A percentile compares a stretch with the other conserved stretches of the same genome.
These are phyloP conservation scores for Tuber borchii DNA, from an alignment of 495 filamentous ascomycete species.

Conservation along the genomic window DNA sequence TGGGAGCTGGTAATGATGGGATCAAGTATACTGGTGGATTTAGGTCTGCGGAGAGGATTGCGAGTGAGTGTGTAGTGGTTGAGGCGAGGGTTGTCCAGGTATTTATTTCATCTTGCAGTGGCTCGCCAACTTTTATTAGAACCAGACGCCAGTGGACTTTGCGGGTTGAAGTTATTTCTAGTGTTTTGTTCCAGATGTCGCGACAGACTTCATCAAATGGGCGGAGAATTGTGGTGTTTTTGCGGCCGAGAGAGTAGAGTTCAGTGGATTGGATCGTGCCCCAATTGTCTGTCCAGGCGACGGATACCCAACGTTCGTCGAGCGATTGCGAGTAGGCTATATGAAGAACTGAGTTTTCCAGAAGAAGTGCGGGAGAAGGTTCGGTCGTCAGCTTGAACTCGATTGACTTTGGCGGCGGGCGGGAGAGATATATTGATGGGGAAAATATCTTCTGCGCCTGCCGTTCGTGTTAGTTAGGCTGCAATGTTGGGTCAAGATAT, in stretches of 20 bases:
- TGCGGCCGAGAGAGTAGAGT: constrained; percentile 69
- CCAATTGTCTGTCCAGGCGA: constrained; percentile 83
- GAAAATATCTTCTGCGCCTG: constrained; percentile 46
- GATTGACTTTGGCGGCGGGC: constrained; percentile 61
- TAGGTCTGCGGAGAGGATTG: constrained; percentile 52
- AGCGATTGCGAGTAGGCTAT: constrained; percentile 75
- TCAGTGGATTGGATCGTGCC: constrained; percentile 70
- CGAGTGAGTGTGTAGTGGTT: constrained; percentile 57
- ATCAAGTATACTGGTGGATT: constrained; percentile 43
- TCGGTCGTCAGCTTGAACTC: constrained; percentile 68
- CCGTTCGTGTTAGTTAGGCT: neutral
- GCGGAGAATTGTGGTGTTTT: constrained; percentile 52
- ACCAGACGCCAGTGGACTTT: constrained; percentile 76
- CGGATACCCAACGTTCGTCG: constrained; percentile 80
- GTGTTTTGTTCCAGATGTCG: constrained; percentile 82
- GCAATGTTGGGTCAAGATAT: constrained; percentile 4
- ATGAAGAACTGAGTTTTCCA: constrained; percentile 78
- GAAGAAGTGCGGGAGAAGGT: constrained; percentile 65
- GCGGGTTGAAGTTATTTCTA: constrained; percentile 62
- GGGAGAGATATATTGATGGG: constrained; percentile 69
- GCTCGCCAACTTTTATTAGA: constrained; percentile 63
- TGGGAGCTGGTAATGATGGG: constrained; percentile 41
- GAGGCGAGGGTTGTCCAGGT: constrained; percentile 50
- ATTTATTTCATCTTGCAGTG: constrained; percentile 69
- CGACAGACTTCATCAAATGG: constrained; percentile 57